A percentile compares a stretch with the other conserved stretches of the same genome.
Evolutionary conservation across 208 protist species (phyloP).

Genomic region (Leptomonas pyrrhocoris): DNA sequence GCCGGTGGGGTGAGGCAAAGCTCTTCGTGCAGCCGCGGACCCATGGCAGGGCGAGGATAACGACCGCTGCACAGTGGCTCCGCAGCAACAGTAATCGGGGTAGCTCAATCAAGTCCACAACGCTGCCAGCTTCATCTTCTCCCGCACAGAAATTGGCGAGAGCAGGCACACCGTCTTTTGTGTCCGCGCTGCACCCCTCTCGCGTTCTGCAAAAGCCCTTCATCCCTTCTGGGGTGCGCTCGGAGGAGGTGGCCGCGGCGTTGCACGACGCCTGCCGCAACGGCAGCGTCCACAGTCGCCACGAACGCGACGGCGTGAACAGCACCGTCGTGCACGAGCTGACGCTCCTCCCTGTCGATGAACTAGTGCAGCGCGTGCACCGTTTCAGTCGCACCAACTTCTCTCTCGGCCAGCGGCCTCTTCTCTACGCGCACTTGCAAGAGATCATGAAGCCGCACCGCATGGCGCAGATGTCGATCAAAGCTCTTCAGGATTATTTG

Average conservation of each 20-base stretch:
- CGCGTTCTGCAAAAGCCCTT: conserved; percentile 14
- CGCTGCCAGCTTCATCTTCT: not conserved
- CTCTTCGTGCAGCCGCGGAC: not conserved
- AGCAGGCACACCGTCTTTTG: not conserved
- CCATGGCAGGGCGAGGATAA: not conserved
- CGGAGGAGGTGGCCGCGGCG: not conserved
- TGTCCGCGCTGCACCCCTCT: conserved; percentile 13
- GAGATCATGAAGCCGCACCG: conserved; percentile 49
- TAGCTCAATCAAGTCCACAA: not conserved
- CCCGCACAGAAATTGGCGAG: not conserved
- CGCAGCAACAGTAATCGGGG: not conserved
- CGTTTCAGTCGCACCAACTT: conserved; percentile 76
- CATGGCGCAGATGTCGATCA: conserved; percentile 33
- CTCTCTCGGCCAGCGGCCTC: conserved; percentile 33
- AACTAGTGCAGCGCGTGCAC: conserved; percentile 57
- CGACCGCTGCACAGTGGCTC: not conserved
- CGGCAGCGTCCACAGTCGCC: not conserved
- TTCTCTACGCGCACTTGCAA: conserved; percentile 55
- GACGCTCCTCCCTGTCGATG: conserved; percentile 42
- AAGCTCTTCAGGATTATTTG: conserved; percentile 56
- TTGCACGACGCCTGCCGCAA: not conserved
- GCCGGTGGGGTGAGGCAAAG: not conserved
- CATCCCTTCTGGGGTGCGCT: not conserved
- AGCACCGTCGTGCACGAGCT: conserved; percentile 35
- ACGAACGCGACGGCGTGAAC: not conserved